A percentile compares a stretch with the other conserved stretches of the same genome.
Evolutionary conservation across 2,329 filamentous ascomycete genomes (phyloP).

Genomic region (Alternaria alternata): DNA sequence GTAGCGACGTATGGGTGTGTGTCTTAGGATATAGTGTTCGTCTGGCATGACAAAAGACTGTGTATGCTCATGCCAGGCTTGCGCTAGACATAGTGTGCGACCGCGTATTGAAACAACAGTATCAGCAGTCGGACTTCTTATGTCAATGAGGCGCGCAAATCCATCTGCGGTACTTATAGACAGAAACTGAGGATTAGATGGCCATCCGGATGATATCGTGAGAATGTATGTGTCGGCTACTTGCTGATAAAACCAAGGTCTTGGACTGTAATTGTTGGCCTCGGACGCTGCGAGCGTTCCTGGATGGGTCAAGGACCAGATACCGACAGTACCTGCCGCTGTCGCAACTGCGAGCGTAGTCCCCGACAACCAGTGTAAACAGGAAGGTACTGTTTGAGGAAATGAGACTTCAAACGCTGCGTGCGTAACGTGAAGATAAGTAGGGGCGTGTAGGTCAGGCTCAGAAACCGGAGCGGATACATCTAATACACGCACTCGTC

Average conservation of each 20-base stretch:
- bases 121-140: slow-evolving; percentile 58
- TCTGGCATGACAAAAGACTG: slow-evolving; percentile 64
- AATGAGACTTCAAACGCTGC: slow-evolving; percentile 61
- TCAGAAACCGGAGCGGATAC: slow-evolving; percentile 42
- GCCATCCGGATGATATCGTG: slow-evolving; percentile 60
- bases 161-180: slow-evolving; percentile 64
- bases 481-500: slow-evolving; percentile 63
- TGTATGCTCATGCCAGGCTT: slow-evolving; percentile 64
- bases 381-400: slow-evolving; percentile 63
- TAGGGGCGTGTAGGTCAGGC: slow-evolving; percentile 12
- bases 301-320: slow-evolving; percentile 59
- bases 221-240: slow-evolving; percentile 59
- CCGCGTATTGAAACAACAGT: slow-evolving; percentile 57
- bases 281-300: slow-evolving; percentile 31
- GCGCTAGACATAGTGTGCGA: slow-evolving; percentile 58
- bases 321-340: slow-evolving; percentile 64
- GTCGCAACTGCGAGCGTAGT: slow-evolving; percentile 64
- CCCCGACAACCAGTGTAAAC: slow-evolving; percentile 64
- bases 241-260: slow-evolving; percentile 55
- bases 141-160: slow-evolving; percentile 62
- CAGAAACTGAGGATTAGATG: slow-evolving; percentile 62
- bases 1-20: slow-evolving; percentile 61
- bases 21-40: slow-evolving; percentile 61
- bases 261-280: slow-evolving; percentile 21
- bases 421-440: slow-evolving; percentile 54